These are phyloP conservation scores for Talaromyces islandicus DNA, from an alignment of 2,329 filamentous ascomycete genomes.

Conservation along the genomic window DNA sequence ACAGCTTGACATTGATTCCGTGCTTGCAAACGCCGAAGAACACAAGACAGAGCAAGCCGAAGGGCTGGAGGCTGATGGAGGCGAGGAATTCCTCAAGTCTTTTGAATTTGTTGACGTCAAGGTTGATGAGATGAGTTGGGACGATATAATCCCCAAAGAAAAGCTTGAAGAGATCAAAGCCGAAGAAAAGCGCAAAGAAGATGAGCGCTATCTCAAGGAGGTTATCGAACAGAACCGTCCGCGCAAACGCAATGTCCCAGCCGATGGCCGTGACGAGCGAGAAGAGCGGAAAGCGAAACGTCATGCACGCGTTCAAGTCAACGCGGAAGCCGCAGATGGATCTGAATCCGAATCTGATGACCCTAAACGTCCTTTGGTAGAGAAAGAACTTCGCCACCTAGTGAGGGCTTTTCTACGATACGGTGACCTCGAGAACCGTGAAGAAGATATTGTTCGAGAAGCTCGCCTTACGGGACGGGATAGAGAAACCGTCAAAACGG, in stretches of 20 bases:
- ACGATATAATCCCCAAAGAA: constrained; percentile 94
- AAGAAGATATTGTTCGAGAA: constrained; percentile 80
- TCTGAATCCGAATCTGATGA: constrained; percentile 65
- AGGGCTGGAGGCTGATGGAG: constrained; percentile 89
- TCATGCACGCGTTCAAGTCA: constrained; percentile 59
- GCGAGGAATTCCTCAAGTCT: constrained; percentile 86
- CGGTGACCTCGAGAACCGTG: constrained; percentile 81
- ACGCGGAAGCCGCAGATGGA: constrained; percentile 63
- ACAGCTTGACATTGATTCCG: constrained; percentile 94
- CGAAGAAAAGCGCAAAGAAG: constrained; percentile 76
- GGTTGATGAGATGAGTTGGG: constrained; percentile 88
- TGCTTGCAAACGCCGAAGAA: constrained; percentile 92
- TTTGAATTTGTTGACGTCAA: constrained; percentile 97
- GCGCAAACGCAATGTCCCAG: constrained; percentile 61
- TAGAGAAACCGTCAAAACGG: constrained; percentile 66
- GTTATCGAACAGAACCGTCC: constrained; percentile 82
- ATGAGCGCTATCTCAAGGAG: constrained; percentile 75
- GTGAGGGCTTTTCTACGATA: constrained; percentile 87
- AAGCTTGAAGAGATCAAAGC: constrained; percentile 84
- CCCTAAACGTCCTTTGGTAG: constrained; percentile 80
- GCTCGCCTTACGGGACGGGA: constrained; percentile 81
- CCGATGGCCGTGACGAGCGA: constrained; percentile 47
- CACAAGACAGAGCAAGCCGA: constrained; percentile 95
- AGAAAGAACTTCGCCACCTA: constrained; percentile 89
- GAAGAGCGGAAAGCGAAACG: constrained; percentile 66